A percentile compares a stretch with the other conserved stretches of the same genome.
Evolutionary conservation across 257 asterid genomes (phyloP).

Genomic region (Perilla frutescens): DNA sequence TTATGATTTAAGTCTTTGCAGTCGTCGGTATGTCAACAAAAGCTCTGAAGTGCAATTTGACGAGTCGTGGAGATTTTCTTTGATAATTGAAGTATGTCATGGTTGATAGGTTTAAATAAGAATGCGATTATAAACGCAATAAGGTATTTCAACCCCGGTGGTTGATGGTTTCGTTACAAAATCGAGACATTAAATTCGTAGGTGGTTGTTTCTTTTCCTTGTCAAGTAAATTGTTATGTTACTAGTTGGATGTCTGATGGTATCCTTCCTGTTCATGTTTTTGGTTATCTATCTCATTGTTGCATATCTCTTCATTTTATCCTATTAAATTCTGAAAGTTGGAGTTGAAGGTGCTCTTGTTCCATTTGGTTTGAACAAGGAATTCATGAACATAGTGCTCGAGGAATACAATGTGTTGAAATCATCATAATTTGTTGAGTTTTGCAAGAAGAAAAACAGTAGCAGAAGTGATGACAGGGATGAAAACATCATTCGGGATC

Average conservation of each 20-base stretch:
- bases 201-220: conserved; percentile 21
- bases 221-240: conserved; percentile 19
- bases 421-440: conserved; percentile 34
- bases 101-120: conserved; percentile 34
- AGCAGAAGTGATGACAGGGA: conserved; percentile 41
- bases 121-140: conserved; percentile 33
- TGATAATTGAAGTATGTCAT: conserved; percentile 1
- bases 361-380: background rate
- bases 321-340: background rate
- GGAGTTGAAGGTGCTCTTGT: background rate
- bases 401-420: background rate
- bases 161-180: conserved; percentile 24
- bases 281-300: background rate
- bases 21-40: conserved; percentile 28
- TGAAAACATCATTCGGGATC: conserved; percentile 43
- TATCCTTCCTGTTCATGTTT: background rate
- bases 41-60: conserved; percentile 32
- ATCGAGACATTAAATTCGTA: background rate
- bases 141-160: conserved; percentile 28
- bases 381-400: background rate
- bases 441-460: conserved; percentile 47
- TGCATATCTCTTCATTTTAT: background rate
- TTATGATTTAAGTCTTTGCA: conserved; percentile 29
- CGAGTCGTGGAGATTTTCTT: conserved; percentile 17
- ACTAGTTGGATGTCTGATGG: background rate